Evolutionary conservation across 768 basidiomycete genomes (phyloP), one percentile per base, ranked within the genome.

Genomic region (Psilocybe cyanescens): DNA sequence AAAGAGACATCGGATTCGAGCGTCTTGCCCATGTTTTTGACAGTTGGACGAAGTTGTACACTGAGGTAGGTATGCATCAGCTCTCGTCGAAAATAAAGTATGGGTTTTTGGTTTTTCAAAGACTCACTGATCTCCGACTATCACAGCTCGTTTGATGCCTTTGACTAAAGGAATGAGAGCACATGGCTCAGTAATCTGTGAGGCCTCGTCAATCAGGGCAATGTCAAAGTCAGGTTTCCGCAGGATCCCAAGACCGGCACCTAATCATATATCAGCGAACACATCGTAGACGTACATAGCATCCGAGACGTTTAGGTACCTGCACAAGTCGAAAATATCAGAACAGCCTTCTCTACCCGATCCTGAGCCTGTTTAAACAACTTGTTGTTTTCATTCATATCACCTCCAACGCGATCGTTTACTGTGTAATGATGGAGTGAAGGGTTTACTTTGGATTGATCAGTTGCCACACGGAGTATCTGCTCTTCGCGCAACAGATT

Each of bases 61-160:
- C 88, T 90, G 59, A 44, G 31, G n/a, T 24, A 12, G 8, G 24
- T 12, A 30, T 7, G 9, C 7, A 17, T 51, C 16, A 51, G 24
- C 8, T 49, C 24, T 24, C 24, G 24, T 24, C 24, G 24, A 24
- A 24, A 24, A 24, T 24, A 24, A 24, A 24, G 2, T 24, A 24
- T 24, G 24, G 24, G 24, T 24, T 24, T 24, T 24, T 24, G 8
- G 7, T n/a, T 12, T 1, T 14, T 49, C 7, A 37, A 19, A 8
- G 49, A 49, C 86, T 75, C 65, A 90, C 89, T 90, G 88, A 65
- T 90, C 87, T 8, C 89, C 89, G 3, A 90, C 88, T 11, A 90
- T 73, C 4, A 89, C 80, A 0, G 84, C 87, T 51, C 80, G 74
- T 51, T 74, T 71, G 47, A 84, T 81, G 2, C 86, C 88, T 67